These are phyloP conservation scores for Peltaster fructicola DNA, from an alignment of 2,329 filamentous ascomycete species.

Conservation along the genomic window DNA sequence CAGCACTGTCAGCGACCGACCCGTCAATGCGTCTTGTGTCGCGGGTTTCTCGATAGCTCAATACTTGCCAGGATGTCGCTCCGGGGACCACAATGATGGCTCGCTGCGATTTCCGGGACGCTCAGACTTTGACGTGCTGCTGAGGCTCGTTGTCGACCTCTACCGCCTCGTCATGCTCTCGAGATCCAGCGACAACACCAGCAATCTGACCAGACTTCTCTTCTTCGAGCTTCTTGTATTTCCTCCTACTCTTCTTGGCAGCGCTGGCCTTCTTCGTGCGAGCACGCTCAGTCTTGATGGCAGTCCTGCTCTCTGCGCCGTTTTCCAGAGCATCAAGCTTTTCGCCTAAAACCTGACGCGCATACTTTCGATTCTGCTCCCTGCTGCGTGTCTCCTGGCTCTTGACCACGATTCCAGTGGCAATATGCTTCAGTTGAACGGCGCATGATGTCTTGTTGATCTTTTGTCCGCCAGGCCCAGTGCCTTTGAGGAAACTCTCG, in stretches of 20 bases:
- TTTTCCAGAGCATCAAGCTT: slow-evolving; percentile 57
- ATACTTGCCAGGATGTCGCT: not conserved
- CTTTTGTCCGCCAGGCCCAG: slow-evolving; percentile 86
- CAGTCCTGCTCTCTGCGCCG: slow-evolving; percentile 50
- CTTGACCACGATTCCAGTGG: slow-evolving; percentile 86
- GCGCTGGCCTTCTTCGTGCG: slow-evolving; percentile 56
- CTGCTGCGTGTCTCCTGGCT: slow-evolving; percentile 80
- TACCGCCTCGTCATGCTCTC: slow-evolving; percentile 1
- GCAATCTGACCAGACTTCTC: slow-evolving; percentile 21
- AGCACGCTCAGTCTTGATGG: slow-evolving; percentile 45
- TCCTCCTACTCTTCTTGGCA: slow-evolving; percentile 65
- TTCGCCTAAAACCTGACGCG: slow-evolving; percentile 58
- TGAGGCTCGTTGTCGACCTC: slow-evolving; percentile 5
- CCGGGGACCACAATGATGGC: too few relatives aligned
- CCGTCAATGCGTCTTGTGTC: too few relatives aligned
- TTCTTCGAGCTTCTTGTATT: slow-evolving; percentile 49
- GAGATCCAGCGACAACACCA: slow-evolving; percentile 7
- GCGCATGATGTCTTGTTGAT: slow-evolving; percentile 98
- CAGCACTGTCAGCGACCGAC: too few relatives aligned
- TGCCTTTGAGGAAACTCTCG: slow-evolving; percentile 77
- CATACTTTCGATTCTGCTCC: slow-evolving; percentile 72
- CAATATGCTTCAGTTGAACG: slow-evolving; percentile 78
- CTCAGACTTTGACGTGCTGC: slow-evolving; percentile 4
- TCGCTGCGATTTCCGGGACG: too few relatives aligned
- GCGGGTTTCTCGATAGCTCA: slow-evolving; percentile 2